Percentiles rank a stretch among this genome's conserved stretches.
These are phyloP conservation scores for Fusarium clavum DNA, from an alignment of 2,329 filamentous ascomycete genomes.

Conservation along the genomic window DNA sequence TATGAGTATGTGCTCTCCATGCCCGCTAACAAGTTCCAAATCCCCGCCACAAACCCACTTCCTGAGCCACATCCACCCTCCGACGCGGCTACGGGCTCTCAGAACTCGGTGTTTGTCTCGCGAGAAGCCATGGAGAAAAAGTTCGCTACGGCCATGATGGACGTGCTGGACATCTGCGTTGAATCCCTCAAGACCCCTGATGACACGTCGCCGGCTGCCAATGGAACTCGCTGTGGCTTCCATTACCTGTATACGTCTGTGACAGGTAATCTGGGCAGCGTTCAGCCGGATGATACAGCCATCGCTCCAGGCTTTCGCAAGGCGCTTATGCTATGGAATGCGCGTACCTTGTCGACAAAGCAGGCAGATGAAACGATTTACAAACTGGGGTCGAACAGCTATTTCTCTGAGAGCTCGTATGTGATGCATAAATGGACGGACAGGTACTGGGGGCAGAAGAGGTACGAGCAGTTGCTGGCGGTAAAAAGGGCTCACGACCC, in stretches of 20 bases:
- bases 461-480: conserved; percentile 1
- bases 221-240: background rate
- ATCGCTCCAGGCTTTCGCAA: conserved; percentile 3
- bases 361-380: conserved; percentile 3
- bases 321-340: conserved; percentile 10
- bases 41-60: background rate
- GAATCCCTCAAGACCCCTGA: background rate
- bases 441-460: conserved; percentile 6
- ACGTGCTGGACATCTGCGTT: conserved; percentile 1
- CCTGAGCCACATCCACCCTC: background rate
- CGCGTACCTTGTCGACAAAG: background rate
- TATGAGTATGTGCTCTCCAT: conserved; percentile 4
- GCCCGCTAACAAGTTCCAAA: background rate
- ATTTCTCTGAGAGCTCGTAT: conserved; percentile 17
- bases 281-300: background rate
- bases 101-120: conserved; percentile 12
- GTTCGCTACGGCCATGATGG: conserved; percentile 12
- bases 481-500: conserved; percentile 9
- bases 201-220: background rate
- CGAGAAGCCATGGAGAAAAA: background rate
- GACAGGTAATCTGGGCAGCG: background rate
- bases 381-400: background rate
- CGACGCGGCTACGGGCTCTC: background rate
- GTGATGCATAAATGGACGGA: conserved; percentile 13
- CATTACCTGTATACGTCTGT: conserved; percentile 8